A percentile compares a stretch with the other conserved stretches of the same genome.
phyloP scores from a whole-genome alignment of 2,329 filamentous ascomycete genomes.

The Aspergillus melleus region DNA sequence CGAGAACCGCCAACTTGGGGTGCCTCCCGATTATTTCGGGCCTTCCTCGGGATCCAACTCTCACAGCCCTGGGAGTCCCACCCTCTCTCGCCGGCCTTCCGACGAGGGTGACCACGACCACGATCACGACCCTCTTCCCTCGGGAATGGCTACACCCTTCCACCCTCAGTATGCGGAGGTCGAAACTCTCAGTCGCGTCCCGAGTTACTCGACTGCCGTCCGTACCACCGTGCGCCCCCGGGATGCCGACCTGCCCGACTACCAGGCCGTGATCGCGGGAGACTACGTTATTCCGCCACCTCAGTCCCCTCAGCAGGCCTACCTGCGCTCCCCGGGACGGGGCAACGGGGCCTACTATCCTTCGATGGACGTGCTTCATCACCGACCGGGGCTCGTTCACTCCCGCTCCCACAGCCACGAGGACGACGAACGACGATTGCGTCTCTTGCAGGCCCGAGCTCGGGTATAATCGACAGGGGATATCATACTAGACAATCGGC shows the following conservation, averaged over 20 bases:
- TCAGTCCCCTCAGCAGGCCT: conserved; percentile 40
- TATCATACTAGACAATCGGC: neutral
- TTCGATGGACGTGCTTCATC: conserved; percentile 25
- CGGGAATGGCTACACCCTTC: conserved; percentile 43
- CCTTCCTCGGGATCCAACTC: conserved; percentile 32
- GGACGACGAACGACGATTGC: conserved; percentile 43
- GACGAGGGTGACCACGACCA: conserved; percentile 50
- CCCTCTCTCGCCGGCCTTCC: conserved; percentile 47
- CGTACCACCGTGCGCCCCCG: conserved; percentile 61
- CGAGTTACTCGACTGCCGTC: conserved; percentile 74
- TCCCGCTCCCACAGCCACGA: conserved; percentile 26
- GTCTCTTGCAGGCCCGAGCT: conserved; percentile 42
- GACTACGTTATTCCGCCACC: conserved; percentile 28
- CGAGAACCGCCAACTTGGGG: conserved; percentile 23
- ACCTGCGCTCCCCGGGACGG: conserved; percentile 39
- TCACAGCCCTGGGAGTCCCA: conserved; percentile 34
- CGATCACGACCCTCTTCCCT: conserved; percentile 36
- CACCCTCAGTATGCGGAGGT: conserved; percentile 55
- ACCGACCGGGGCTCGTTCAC: conserved; percentile 26
- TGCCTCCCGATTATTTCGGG: conserved; percentile 34
- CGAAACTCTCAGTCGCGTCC: conserved; percentile 68
- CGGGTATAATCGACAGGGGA: conserved; percentile 20
- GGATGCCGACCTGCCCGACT: conserved; percentile 62
- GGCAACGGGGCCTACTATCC: conserved; percentile 32
- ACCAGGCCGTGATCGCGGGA: conserved; percentile 55